A percentile compares a stretch with the other conserved stretches of the same genome.
These are phyloP conservation scores for Aegle marmelos DNA, from an alignment of 345 rosid genomes.

Conservation along the genomic window DNA sequence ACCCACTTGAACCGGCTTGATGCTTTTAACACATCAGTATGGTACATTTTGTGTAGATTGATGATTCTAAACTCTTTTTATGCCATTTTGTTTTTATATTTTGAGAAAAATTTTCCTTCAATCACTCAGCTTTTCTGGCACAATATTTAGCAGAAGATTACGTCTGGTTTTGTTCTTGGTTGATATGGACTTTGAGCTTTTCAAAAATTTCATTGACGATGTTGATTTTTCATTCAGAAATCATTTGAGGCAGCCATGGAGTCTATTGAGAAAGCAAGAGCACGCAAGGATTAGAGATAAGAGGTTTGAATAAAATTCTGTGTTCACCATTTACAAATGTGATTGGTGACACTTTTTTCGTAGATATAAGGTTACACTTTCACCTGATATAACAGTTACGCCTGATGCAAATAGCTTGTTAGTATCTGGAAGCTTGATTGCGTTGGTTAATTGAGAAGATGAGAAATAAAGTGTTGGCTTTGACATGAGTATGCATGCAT, in stretches of 20 bases:
- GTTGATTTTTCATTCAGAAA: conserved; percentile 44
- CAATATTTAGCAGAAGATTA: neutral
- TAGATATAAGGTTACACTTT: neutral
- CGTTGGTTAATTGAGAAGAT: neutral
- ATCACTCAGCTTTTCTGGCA: neutral
- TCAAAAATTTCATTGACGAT: neutral
- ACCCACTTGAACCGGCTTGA: neutral
- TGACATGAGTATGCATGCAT: neutral
- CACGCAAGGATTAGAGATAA: conserved; percentile 34
- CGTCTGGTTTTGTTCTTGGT: neutral
- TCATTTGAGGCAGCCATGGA: conserved; percentile 92
- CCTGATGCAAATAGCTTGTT: neutral
- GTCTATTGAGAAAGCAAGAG: conserved; percentile 61
- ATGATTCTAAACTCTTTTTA: neutral
- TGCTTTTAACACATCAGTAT: neutral
- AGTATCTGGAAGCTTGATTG: neutral
- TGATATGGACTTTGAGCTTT: neutral
- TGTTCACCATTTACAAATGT: no score
- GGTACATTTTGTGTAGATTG: neutral
- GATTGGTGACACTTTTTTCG: neutral
- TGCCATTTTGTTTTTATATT: neutral
- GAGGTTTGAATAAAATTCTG: neutral
- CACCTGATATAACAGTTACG: neutral
- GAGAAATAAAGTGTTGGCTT: neutral
- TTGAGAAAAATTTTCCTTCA: neutral